A percentile compares a stretch with the other conserved stretches of the same genome.
Evolutionary conservation across 352 stramenopile species (phyloP).

Genomic region (Phytophthora fragariaefolia): DNA sequence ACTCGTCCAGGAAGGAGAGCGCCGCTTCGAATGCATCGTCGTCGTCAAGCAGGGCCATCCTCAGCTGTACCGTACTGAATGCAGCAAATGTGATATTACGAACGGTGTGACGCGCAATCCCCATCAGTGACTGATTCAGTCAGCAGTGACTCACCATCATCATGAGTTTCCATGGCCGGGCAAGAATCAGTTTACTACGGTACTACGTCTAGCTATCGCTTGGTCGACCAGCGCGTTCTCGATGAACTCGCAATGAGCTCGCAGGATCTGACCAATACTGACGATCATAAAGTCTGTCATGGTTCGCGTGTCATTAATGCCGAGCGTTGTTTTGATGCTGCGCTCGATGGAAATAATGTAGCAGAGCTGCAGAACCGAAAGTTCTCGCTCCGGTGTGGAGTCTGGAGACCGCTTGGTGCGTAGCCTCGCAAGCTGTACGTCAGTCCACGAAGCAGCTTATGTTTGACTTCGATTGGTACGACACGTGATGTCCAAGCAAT

Average conservation of each 20-base stretch:
- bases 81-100: no score
- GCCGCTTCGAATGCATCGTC: slow-evolving; percentile 15
- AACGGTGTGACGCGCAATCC: neutral
- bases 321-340: slow-evolving; percentile 8
- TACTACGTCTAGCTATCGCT: neutral
- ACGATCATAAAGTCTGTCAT: slow-evolving; percentile 30
- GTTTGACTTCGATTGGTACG: slow-evolving; percentile 50
- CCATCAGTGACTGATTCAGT: no score
- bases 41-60: slow-evolving; percentile 11
- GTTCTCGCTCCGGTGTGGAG: neutral
- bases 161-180: neutral
- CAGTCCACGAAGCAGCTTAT: slow-evolving; percentile 37
- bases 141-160: no score
- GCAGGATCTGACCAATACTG: slow-evolving; percentile 16
- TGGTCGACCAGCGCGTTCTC: slow-evolving; percentile 25
- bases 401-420: slow-evolving; percentile 28
- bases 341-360: slow-evolving; percentile 20
- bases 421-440: slow-evolving; percentile 55
- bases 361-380: slow-evolving; percentile 21
- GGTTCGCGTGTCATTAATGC: neutral
- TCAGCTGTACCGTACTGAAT: neutral
- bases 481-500: slow-evolving; percentile 42
- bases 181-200: slow-evolving; percentile 6
- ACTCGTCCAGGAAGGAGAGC: slow-evolving; percentile 21
- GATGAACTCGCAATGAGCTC: slow-evolving; percentile 25